phyloP scores from a whole-genome alignment of 31 red algal genomes.

The Odonthalia washingtoniensis region DNA sequence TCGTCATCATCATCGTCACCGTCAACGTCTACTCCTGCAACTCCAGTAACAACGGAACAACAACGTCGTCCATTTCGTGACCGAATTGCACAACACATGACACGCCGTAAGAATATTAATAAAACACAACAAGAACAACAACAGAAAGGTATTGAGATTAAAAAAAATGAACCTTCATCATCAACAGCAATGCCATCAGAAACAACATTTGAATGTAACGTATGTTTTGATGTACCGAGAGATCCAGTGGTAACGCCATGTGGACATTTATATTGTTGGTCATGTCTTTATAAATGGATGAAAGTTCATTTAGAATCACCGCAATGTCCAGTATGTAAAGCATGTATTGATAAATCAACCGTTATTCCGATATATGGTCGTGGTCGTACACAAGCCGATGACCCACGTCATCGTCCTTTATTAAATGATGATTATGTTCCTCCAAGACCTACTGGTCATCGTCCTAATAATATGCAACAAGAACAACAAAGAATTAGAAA shows the following conservation, averaged over 20 bases:
- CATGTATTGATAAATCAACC: conserved; percentile 57
- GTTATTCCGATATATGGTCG: conserved; percentile 98
- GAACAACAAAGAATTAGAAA: not conserved
- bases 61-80: not conserved
- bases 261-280: conserved; percentile 98
- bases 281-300: conserved; percentile 93
- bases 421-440: conserved; percentile 62
- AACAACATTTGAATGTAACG: conserved; percentile 92
- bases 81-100: not conserved
- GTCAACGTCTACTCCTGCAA: too few relatives aligned
- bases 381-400: conserved; percentile 43
- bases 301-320: conserved; percentile 66
- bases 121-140: not conserved
- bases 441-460: conserved; percentile 71
- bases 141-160: conserved; percentile 1
- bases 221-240: conserved; percentile 88
- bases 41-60: too few relatives aligned
- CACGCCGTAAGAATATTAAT: not conserved
- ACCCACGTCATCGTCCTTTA: conserved; percentile 46
- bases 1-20: too few relatives aligned
- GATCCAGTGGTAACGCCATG: conserved; percentile 97
- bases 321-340: conserved; percentile 96
- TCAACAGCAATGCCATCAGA: too few relatives aligned
- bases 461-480: not conserved
- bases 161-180: too few relatives aligned